Percentiles rank a stretch among this genome's conserved stretches.
Conservation (phyloP, 2,329 filamentous ascomycete species). For the Zasmidium cellare region DNA sequence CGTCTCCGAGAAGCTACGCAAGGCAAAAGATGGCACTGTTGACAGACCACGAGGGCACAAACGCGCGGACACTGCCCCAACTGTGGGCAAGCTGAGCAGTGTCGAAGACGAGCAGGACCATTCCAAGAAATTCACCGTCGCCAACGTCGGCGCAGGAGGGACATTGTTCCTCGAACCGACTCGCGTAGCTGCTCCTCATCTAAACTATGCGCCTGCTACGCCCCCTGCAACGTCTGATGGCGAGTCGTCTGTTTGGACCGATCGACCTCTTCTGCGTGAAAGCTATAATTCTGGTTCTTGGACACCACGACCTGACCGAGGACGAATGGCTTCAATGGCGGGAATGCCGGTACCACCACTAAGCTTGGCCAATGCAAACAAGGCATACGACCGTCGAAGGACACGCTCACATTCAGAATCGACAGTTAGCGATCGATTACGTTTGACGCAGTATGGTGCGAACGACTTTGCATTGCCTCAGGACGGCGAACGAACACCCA, state of each 20-base stretch:
- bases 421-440: conserved; percentile 63
- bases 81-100: conserved; percentile 20
- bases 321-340: conserved; percentile 8
- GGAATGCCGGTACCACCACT: conserved; percentile 21
- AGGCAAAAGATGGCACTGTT: not conserved
- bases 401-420: conserved; percentile 72
- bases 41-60: conserved; percentile 13
- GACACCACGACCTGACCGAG: conserved; percentile 25
- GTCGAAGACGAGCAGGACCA: conserved; percentile 21
- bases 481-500: conserved; percentile 23
- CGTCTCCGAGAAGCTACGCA: not conserved
- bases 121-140: conserved; percentile 46
- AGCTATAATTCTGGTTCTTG: conserved; percentile 26
- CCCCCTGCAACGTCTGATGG: conserved; percentile 29
- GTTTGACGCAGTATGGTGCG: conserved; percentile 32
- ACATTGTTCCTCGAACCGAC: conserved; percentile 49
- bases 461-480: conserved; percentile 28
- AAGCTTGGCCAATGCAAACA: conserved; percentile 24
- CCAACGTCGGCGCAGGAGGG: conserved; percentile 48
- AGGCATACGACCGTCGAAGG: conserved; percentile 19
- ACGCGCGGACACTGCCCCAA: conserved; percentile 19
- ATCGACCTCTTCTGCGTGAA: conserved; percentile 17
- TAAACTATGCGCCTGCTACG: conserved; percentile 28
- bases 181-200: conserved; percentile 23
- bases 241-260: conserved; percentile 13